These are phyloP conservation scores for Colletotrichum aenigma DNA, from an alignment of 2,329 filamentous ascomycete genomes.

Conservation along the genomic window DNA sequence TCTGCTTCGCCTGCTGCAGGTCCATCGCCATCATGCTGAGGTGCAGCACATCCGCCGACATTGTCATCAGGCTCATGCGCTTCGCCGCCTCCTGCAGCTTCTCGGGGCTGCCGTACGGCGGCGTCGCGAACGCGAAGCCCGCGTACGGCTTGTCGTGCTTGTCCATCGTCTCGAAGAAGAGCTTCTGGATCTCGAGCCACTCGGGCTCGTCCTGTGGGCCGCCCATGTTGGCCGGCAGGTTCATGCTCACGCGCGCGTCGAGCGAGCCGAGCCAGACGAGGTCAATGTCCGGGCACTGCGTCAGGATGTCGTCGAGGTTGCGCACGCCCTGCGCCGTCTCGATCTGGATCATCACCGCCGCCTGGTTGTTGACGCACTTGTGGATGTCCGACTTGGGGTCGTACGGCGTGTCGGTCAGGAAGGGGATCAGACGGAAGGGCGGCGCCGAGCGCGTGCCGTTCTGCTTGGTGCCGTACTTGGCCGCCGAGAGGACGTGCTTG, in stretches of 20 bases:
- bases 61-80: constrained; percentile 27
- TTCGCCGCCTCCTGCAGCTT: constrained; percentile 26
- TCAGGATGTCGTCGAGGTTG: constrained; percentile 55
- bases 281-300: constrained; percentile 49
- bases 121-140: constrained; percentile 32
- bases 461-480: constrained; percentile 46
- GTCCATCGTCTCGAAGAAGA: constrained; percentile 41
- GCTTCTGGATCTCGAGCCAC: constrained; percentile 40
- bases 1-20: constrained; percentile 10
- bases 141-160: constrained; percentile 50
- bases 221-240: constrained; percentile 36
- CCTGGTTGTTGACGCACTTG: constrained; percentile 48
- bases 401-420: constrained; percentile 40
- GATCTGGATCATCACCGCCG: constrained; percentile 53
- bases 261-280: constrained; percentile 50
- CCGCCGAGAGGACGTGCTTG: constrained; percentile 43
- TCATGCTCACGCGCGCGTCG: constrained; percentile 49
- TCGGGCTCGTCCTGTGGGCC: constrained; percentile 38
- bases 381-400: constrained; percentile 37
- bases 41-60: constrained; percentile 27
- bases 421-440: constrained; percentile 44
- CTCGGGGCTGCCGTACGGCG: constrained; percentile 28
- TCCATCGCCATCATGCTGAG: constrained; percentile 24
- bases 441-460: constrained; percentile 49
- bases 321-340: constrained; percentile 45